These are phyloP conservation scores for Amanita rimosa DNA, from an alignment of 768 basidiomycete genomes.

Conservation along the genomic window DNA sequence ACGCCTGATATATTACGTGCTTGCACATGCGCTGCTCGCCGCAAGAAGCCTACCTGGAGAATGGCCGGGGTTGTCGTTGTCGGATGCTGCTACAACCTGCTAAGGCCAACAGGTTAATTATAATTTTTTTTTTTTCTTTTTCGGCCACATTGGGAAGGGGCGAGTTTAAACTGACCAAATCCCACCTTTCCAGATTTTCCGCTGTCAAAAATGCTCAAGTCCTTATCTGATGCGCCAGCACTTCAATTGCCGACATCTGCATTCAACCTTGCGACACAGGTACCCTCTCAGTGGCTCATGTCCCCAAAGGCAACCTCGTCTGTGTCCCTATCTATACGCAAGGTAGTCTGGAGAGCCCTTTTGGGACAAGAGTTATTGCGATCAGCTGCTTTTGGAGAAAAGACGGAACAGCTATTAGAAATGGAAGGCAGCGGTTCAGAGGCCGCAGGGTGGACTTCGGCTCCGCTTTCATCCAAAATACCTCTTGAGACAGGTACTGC, in stretches of 20 bases:
- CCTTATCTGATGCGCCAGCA: slow-evolving; percentile 9
- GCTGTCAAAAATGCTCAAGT: slow-evolving; percentile 24
- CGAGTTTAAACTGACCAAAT: not conserved
- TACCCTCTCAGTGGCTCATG: slow-evolving; percentile 51
- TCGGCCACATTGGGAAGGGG: not conserved
- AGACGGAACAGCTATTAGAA: not conserved
- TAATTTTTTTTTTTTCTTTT: too few species aligned
- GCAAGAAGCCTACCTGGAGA: slow-evolving; percentile 25
- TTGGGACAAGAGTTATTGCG: slow-evolving; percentile 20
- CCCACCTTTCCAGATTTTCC: slow-evolving; percentile 41
- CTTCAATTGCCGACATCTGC: slow-evolving; percentile 35
- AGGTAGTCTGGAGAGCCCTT: slow-evolving; percentile 64
- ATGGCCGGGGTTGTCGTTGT: slow-evolving; percentile 48
- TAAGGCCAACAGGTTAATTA: slow-evolving; percentile 35
- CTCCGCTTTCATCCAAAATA: too few species aligned
- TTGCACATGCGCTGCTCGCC: slow-evolving; percentile 21
- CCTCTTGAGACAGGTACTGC: not conserved
- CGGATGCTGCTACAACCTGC: slow-evolving; percentile 74
- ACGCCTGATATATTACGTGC: slow-evolving; percentile 56
- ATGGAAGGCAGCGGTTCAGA: not conserved
- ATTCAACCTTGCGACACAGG: slow-evolving; percentile 62
- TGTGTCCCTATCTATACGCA: slow-evolving; percentile 45
- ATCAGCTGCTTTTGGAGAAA: not conserved
- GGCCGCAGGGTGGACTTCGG: too few species aligned
- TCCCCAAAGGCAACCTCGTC: slow-evolving; percentile 18